Conservation (phyloP, 2,329 filamentous ascomycete genomes). For the Fusarium tuaranense region DNA sequence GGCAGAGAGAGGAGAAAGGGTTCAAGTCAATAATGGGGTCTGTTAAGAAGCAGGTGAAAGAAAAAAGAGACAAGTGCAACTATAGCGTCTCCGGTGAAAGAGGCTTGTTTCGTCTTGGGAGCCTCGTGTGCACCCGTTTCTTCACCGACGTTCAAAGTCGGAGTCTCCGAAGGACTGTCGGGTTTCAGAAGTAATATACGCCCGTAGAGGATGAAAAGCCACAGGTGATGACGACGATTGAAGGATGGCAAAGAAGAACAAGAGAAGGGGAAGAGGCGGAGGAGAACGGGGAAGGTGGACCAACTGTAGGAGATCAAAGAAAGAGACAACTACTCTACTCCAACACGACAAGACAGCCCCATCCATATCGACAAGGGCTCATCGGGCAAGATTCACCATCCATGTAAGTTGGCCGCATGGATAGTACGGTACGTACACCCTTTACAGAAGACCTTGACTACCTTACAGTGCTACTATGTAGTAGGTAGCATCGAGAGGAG, state of each 20-base stretch:
- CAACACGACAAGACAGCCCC: slow-evolving; percentile 21
- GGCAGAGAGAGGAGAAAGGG: not conserved
- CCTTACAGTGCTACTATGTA: slow-evolving; percentile 5
- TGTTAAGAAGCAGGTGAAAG: not conserved
- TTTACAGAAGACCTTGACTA: slow-evolving; percentile 1
- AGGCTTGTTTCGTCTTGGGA: not conserved
- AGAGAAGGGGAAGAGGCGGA: slow-evolving; percentile 16
- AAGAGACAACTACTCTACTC: slow-evolving; percentile 8
- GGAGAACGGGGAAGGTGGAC: slow-evolving; percentile 4
- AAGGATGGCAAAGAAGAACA: slow-evolving; percentile 9
- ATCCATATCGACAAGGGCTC: slow-evolving; percentile 33
- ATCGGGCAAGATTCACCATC: slow-evolving; percentile 21
- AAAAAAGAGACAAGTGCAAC: not conserved
- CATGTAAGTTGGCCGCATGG: slow-evolving; percentile 37
- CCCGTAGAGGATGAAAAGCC: not conserved
- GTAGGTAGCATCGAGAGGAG: slow-evolving; percentile 24
- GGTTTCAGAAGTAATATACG: not conserved
- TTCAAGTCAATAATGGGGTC: not conserved
- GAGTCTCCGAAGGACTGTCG: not conserved
- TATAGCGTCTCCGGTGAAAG: not conserved
- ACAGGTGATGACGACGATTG: not conserved
- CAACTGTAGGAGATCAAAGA: slow-evolving; percentile 23
- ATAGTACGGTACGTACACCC: slow-evolving; percentile 25
- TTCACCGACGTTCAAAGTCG: not conserved
- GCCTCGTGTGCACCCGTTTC: not conserved